Evolutionary conservation across 257 asterid genomes (phyloP).

Genomic region (Cruciata laevipes): DNA sequence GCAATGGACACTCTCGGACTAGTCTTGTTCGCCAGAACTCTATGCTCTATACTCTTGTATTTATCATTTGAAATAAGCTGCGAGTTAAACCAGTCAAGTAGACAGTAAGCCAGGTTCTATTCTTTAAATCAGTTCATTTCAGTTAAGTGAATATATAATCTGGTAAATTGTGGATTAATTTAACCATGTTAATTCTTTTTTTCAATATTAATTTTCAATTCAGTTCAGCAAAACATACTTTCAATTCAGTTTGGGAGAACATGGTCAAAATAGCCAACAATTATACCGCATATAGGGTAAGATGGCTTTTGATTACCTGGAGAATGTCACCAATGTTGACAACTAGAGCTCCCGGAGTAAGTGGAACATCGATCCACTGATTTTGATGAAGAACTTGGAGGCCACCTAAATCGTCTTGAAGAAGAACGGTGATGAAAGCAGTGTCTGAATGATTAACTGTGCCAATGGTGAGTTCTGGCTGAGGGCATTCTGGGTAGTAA

Average conservation of each 20-base stretch:
- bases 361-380: slow-evolving; percentile 15
- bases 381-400: slow-evolving; percentile 7
- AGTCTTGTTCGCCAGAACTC: slow-evolving; percentile 39
- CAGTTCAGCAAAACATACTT: too few species aligned
- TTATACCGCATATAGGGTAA: too few species aligned
- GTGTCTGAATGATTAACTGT: slow-evolving; percentile 19
- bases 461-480: slow-evolving; percentile 35
- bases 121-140: too few species aligned
- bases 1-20: slow-evolving; percentile 65
- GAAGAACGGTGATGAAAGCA: slow-evolving; percentile 22
- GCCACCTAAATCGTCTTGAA: slow-evolving; percentile 22
- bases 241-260: too few species aligned
- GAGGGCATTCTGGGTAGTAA: slow-evolving; percentile 34
- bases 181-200: too few species aligned
- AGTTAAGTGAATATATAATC: too few species aligned
- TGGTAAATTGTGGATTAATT: too few species aligned
- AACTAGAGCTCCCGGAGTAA: slow-evolving; percentile 12
- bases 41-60: slow-evolving; percentile 45
- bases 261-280: too few species aligned
- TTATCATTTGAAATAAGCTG: slow-evolving; percentile 59
- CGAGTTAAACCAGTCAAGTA: too few species aligned
- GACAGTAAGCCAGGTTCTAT: too few species aligned
- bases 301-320: too few species aligned
- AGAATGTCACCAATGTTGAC: slow-evolving; percentile 13
- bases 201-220: too few species aligned